Conservation (phyloP, 2,329 filamentous ascomycete species). For the Tricladium varicosporioides region DNA sequence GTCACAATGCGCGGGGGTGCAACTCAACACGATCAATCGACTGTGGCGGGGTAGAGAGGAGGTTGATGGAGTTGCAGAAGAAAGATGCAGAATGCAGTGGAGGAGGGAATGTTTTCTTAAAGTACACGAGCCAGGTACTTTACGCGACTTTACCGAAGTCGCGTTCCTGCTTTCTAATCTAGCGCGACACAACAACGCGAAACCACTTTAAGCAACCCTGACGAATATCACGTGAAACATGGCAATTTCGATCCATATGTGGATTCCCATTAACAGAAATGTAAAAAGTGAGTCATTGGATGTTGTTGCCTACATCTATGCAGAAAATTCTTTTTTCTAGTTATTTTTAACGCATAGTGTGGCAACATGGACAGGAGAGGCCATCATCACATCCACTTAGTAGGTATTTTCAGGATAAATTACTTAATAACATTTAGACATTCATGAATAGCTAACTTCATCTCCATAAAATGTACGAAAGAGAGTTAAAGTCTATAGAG, state of each 20-base stretch:
- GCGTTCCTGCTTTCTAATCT: constrained; percentile 21
- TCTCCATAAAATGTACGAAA: too few relatives aligned
- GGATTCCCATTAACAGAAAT: too few relatives aligned
- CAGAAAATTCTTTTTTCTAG: too few relatives aligned
- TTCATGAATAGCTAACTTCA: too few relatives aligned
- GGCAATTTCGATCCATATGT: neutral
- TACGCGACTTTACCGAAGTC: constrained; percentile 20
- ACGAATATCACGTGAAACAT: neutral
- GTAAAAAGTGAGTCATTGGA: too few relatives aligned
- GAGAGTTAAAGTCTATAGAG: too few relatives aligned
- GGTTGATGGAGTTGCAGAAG: constrained; percentile 14
- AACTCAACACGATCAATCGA: constrained; percentile 15
- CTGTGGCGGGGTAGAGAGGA: constrained; percentile 4
- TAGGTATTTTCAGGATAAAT: too few relatives aligned
- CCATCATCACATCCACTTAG: too few relatives aligned
- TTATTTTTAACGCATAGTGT: too few relatives aligned
- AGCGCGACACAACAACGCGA: constrained; percentile 24
- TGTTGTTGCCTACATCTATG: too few relatives aligned
- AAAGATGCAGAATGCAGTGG: constrained; percentile 16
- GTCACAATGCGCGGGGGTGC: constrained; percentile 8
- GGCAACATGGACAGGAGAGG: too few relatives aligned
- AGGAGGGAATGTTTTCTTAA: constrained; percentile 12
- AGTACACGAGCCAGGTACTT: neutral
- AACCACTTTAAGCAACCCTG: constrained; percentile 25
- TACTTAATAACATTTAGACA: too few relatives aligned